Evolutionary conservation across 805 yeast genomes (phyloP), one percentile per base, ranked within the genome.

Genomic region (Wickerhamiella nectarea): DNA sequence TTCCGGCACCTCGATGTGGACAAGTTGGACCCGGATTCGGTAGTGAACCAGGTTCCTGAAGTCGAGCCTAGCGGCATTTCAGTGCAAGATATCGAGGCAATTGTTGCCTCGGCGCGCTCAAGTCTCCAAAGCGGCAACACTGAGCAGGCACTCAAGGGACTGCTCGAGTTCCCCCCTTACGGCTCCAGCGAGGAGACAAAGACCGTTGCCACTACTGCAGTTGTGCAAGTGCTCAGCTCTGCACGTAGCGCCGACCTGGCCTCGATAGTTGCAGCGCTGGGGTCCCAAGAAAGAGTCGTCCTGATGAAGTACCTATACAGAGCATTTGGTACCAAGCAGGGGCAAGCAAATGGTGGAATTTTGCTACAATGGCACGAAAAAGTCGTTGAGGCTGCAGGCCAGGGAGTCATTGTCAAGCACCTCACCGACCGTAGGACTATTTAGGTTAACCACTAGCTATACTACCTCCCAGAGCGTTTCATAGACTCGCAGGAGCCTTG

Each of bases 331-430:
- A 64, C 78, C 9, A 71, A 78, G 24, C 77, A 56, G 41, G 61
- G 65, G 22, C 63, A 62, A 45, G 87, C 91, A 9, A 85, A 79
- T 50, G 94, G 95, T 15, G 94, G 94, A 38, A 70, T 79, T 38
- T 62, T 91, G 52, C 72, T 91, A 53, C 75, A 80, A 25, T 91
- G 98, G 98, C 84, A 80, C 58, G 96, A 89, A 53, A 86, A 85
- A 63, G 74, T 89, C 15, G 78, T 84, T 29, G 93, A 80, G 48
- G 65, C 74, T 17, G 75, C 87, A 12, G 97, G 97, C 15, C 78
- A 80, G 57, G 95, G 94, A 10, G 82, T 94, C 35, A 78, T 91
- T 52, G 82, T 82, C 41, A 76, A 95, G 53, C 86, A 76, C 61
- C 70, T 86, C 62, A 74, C 85, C 35, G 97, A 89, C 63, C 75